Conservation (phyloP, 1,284 basidiomycete genomes). For the Ustilago lituana region DNA sequence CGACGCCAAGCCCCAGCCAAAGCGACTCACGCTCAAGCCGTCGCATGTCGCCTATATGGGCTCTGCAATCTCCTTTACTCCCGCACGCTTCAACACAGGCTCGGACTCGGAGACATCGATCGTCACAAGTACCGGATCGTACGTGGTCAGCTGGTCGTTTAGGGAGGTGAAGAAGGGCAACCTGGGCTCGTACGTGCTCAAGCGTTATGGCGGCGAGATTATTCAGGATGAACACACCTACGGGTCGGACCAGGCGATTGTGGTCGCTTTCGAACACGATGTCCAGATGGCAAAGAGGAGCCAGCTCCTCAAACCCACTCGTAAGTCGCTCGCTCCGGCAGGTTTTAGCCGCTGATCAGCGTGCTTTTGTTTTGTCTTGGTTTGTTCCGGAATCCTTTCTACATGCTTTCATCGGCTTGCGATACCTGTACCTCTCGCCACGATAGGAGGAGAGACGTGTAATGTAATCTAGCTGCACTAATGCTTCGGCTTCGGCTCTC, state of each 20-base stretch:
- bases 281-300: constrained; percentile 94
- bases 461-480: constrained; percentile 26
- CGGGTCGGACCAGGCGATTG: constrained; percentile 88
- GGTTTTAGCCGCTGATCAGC: constrained; percentile 42
- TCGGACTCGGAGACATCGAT: constrained; percentile 85
- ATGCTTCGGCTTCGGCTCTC: neutral
- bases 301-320: constrained; percentile 84
- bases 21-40: constrained; percentile 84
- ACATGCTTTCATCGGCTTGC: neutral
- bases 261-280: constrained; percentile 93
- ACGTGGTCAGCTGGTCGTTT: constrained; percentile 87
- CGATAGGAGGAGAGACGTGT: neutral
- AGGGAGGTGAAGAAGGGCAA: constrained; percentile 90
- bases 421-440: neutral
- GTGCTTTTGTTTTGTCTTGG: neutral
- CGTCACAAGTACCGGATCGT: constrained; percentile 94
- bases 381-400: no score
- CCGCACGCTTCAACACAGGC: constrained; percentile 93
- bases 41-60: constrained; percentile 98
- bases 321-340: constrained; percentile 71
- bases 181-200: constrained; percentile 92
- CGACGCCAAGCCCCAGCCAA: constrained; percentile 88
- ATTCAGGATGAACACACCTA: constrained; percentile 60
- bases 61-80: constrained; percentile 85
- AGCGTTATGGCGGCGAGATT: constrained; percentile 71